Conservation (phyloP, 2,329 filamentous ascomycete species). For the Alternaria brassicae region DNA sequence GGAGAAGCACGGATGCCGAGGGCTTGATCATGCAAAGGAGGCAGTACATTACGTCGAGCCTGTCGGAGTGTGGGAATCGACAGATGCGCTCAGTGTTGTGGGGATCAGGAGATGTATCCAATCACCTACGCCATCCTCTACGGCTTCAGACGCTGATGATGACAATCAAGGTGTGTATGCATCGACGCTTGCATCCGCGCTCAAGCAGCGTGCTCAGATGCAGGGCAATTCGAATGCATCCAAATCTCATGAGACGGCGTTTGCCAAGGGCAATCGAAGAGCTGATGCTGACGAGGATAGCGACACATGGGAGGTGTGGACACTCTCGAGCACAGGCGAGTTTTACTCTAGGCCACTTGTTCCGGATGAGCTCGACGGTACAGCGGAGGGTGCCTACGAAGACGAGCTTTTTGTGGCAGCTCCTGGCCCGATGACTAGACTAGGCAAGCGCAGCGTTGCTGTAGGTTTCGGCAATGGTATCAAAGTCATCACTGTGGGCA, state of each 20-base stretch:
- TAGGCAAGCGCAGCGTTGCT: constrained; percentile 71
- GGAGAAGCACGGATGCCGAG: constrained; percentile 41
- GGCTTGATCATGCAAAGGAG: constrained; percentile 55
- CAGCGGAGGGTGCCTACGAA: constrained; percentile 19
- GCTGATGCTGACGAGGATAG: constrained; percentile 22
- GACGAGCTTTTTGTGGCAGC: constrained; percentile 69
- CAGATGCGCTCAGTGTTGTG: constrained; percentile 67
- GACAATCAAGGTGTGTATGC: constrained; percentile 21
- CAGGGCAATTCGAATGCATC: constrained; percentile 17
- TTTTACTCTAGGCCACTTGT: constrained; percentile 52
- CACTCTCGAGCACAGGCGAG: constrained; percentile 57
- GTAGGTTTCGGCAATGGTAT: constrained; percentile 76
- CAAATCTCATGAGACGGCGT: constrained; percentile 10
- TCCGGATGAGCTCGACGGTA: constrained; percentile 24
- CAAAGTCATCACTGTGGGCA: constrained; percentile 72
- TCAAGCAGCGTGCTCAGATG: constrained; percentile 39
- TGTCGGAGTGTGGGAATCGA: constrained; percentile 70
- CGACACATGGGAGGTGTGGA: constrained; percentile 63
- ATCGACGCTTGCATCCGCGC: constrained; percentile 27
- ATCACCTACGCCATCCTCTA: constrained; percentile 38
- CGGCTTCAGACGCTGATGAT: constrained; percentile 37
- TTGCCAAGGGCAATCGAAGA: constrained; percentile 9
- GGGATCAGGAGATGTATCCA: constrained; percentile 63
- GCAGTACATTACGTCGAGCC: constrained; percentile 63
- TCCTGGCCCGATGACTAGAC: constrained; percentile 68